Conservation (phyloP, 371 early-diverging fungal genomes). For the Mortierella sp. region DNA sequence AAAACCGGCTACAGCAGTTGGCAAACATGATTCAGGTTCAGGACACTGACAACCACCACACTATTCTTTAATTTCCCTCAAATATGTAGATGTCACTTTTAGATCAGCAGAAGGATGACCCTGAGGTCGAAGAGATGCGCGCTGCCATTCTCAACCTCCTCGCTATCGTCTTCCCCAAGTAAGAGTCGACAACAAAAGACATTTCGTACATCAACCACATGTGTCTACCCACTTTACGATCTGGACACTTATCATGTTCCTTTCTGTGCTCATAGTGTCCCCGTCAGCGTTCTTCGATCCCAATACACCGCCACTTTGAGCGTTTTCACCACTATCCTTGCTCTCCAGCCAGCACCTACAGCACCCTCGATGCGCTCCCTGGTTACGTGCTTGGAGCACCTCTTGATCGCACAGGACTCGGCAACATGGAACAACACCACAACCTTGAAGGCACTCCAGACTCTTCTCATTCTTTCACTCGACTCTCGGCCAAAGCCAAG, state of each 20-base stretch:
- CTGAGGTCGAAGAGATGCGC: slow-evolving; percentile 69
- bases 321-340: slow-evolving; percentile 70
- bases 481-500: slow-evolving; percentile 94
- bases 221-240: background rate
- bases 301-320: slow-evolving; percentile 74
- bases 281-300: slow-evolving; percentile 71
- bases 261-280: slow-evolving; percentile 61
- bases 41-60: background rate
- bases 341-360: slow-evolving; percentile 67
- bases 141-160: slow-evolving; percentile 85
- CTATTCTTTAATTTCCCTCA: background rate
- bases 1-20: background rate
- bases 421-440: slow-evolving; percentile 79
- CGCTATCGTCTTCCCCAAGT: slow-evolving; percentile 85
- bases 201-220: too few species aligned
- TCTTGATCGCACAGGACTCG: slow-evolving; percentile 86
- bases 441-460: slow-evolving; percentile 77
- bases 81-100: slow-evolving; percentile 68
- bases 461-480: slow-evolving; percentile 80
- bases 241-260: background rate
- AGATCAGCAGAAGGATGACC: slow-evolving; percentile 78
- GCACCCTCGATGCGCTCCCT: slow-evolving; percentile 85
- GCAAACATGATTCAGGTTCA: background rate
- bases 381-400: slow-evolving; percentile 83
- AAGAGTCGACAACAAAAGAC: slow-evolving; percentile 15